Conservation (phyloP, 2,329 filamentous ascomycete genomes). For the Exophiala sp. region DNA sequence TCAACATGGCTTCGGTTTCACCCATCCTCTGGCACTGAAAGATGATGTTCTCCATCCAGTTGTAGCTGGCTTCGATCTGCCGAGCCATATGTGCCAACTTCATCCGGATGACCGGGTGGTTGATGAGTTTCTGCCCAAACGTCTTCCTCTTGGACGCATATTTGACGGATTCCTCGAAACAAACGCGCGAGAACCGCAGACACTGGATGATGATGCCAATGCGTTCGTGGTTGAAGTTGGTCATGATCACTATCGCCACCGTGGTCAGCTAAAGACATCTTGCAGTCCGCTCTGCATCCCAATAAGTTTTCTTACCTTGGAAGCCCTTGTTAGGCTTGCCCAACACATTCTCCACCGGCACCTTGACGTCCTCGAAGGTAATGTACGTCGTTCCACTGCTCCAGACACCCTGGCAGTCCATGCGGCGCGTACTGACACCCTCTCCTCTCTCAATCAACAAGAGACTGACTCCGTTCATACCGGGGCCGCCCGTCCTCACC, state of each 20-base stretch:
- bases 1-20: conserved; percentile 91
- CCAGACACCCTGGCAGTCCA: conserved; percentile 99
- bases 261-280: neutral
- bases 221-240: conserved; percentile 98
- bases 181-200: conserved; percentile 89
- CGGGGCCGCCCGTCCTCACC: conserved; percentile 77
- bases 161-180: conserved; percentile 92
- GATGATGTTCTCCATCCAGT: conserved; percentile 92
- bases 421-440: conserved; percentile 84
- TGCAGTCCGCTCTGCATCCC: neutral
- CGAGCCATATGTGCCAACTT: conserved; percentile 98
- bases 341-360: conserved; percentile 96
- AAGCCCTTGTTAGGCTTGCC: conserved; percentile 98
- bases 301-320: conserved; percentile 57
- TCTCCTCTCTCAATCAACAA: conserved; percentile 86
- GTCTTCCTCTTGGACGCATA: conserved; percentile 96
- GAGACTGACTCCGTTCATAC: conserved; percentile 88
- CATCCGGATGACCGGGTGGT: conserved; percentile 93
- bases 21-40: conserved; percentile 91
- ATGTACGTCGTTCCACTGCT: conserved; percentile 93
- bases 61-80: conserved; percentile 94
- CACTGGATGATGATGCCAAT: conserved; percentile 98
- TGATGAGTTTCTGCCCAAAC: conserved; percentile 92
- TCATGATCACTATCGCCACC: conserved; percentile 75
- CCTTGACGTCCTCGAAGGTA: conserved; percentile 98